Evolutionary conservation across 345 rosid genomes (phyloP), one percentile per base, ranked within the genome.

Genomic region (Anastatica hierochuntica): DNA sequence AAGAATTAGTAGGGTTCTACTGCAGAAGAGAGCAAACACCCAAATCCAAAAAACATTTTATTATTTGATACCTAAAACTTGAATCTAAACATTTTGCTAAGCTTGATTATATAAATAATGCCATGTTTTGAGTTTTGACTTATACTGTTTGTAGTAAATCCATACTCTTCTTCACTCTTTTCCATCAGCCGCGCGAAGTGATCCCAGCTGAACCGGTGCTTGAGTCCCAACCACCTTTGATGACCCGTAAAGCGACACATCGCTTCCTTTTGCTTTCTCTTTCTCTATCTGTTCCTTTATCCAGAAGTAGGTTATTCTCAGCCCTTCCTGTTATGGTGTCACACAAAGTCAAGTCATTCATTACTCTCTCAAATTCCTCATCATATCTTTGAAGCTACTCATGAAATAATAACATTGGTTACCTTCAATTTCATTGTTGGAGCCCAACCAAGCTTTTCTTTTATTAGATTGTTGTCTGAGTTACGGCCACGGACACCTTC

Each of bases 401-500:
- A 2, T n/a, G n/a, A n/a, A 41, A 8, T 13, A 33, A 31, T 5
- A 21, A 41, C 12, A 16, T 14, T 50, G 12, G 35, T 54, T 81
- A 88, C 97, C 97, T 80, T 85, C 78, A 92, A 58, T 75, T 50
- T 88, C 99, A 94, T 94, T 9, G 87, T 70, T 49, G 99, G 99
- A 56, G 97, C 90, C 99, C 99, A 94, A 27, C 97, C 99, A 37
- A 94, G 99, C 76, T 83, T 94, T 77, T 94, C 97, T 66, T 80
- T 94, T 41, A 94, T 94, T 68, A 94, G 76, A 12, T 82, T 83
- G 78, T 94, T 92, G 80, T 94, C 97, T 7, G 97, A 94, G 79
- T 88, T 88, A 31, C 99, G 90, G 4, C 99, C 99, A 51, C 99
- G 97, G 14, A 94, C 97, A 41, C 99, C 99, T 72, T 85, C 99